These are phyloP conservation scores for Clitopilus passeckerianus DNA, from an alignment of 768 basidiomycete genomes.

Conservation along the genomic window DNA sequence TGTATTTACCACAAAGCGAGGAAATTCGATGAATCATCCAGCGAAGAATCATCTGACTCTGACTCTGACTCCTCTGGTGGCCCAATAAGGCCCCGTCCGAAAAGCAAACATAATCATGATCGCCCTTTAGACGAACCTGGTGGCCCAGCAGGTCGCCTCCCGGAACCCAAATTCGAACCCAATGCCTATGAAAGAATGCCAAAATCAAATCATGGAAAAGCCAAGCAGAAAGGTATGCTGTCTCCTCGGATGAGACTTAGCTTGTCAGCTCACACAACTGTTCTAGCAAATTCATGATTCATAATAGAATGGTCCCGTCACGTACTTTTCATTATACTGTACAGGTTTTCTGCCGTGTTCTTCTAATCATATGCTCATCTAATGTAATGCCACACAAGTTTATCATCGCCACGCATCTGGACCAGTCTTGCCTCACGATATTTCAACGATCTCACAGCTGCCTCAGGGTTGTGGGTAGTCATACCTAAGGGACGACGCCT, in stretches of 20 bases:
- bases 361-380: not conserved
- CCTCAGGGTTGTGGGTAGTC: not conserved
- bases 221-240: conserved; percentile 22
- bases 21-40: conserved; percentile 78
- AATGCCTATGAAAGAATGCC: conserved; percentile 50
- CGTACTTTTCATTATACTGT: not conserved
- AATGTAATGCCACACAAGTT: not conserved
- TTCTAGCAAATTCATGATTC: not conserved
- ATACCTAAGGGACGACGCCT: too few relatives aligned
- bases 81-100: conserved; percentile 5
- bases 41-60: conserved; percentile 53
- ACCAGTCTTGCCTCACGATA: not conserved
- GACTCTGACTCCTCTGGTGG: conserved; percentile 28
- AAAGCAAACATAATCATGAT: conserved; percentile 7
- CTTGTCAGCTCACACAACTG: not conserved
- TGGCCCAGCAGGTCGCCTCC: conserved; percentile 14
- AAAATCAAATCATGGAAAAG: conserved; percentile 28
- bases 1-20: conserved; percentile 90
- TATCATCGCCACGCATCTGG: not conserved
- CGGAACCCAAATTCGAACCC: conserved; percentile 22
- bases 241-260: not conserved
- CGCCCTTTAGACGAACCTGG: not conserved
- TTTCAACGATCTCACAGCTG: not conserved
- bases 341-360: not conserved
- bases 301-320: not conserved